Base-by-base conservation (phyloP, 768 basidiomycete genomes). In the Trametes elegans region DNA sequence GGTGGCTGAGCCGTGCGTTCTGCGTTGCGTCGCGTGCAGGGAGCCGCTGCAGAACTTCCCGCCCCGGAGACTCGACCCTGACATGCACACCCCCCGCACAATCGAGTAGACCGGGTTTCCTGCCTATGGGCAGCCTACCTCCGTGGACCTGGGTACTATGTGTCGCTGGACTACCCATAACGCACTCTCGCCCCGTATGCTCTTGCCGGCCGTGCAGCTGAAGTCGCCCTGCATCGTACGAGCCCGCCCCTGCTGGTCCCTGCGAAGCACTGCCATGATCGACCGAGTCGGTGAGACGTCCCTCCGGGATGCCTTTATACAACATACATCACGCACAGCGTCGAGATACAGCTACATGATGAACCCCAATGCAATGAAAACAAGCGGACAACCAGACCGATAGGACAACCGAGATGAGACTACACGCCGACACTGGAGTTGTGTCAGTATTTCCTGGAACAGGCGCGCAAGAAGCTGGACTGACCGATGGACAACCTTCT, bases 401-500 rank as follows among this genome's bases (percentile, higher is more conserved):
- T 19, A 31, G 35, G 18, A 39, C 2, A 24, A n/a, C 34, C 18
- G 24, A 32, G 9, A 31, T 6, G 19, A 23, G 26, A 19, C 45
- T 46, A 46, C 31, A 46, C 45, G 3, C 45, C 45, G 21, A 46
- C 45, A 9, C 45, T 46, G 31, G 29, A 13, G 31, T 7, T 21
- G n/a, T 21, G 31, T 46, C 18, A 46, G 45, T 16, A 16, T 27
- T 21, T 18, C 21, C 3, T 13, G 3, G 6, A 13, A 26, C 9
- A 44, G 8, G 8, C 7, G 45, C 19, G 19, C 6, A 32, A 29
- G 41, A 32, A 4, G 18, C 11, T 27, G 16, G 23, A 58, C 67
- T 46, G 41, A 74, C 76, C 77, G 69, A 63, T 80, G 77, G 9
- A 84, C 76, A 41, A 82, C 76, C 68, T 84, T 84, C 69, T 82